Conservation (phyloP, 2,329 filamentous ascomycete species). For the Microascus cirrosus region DNA sequence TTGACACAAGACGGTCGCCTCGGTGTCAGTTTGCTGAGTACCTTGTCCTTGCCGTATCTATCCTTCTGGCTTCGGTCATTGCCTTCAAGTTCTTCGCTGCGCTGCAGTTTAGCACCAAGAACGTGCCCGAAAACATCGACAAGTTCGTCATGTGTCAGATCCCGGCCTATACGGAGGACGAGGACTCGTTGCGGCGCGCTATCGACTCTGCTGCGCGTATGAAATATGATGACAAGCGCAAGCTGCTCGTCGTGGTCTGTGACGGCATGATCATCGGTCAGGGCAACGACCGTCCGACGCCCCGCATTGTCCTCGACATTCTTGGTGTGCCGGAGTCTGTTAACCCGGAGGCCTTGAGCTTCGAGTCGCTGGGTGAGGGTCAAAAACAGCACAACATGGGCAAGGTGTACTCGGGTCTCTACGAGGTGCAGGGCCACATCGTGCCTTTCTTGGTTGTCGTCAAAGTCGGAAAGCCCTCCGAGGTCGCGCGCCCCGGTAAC, state of each 20-base stretch:
- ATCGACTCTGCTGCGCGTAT: slow-evolving; percentile 93
- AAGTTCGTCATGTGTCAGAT: slow-evolving; percentile 98
- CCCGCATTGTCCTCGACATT: slow-evolving; percentile 93
- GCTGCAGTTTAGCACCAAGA: slow-evolving; percentile 86
- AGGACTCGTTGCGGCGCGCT: slow-evolving; percentile 90
- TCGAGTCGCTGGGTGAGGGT: slow-evolving; percentile 91
- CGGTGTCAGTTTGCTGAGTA: slow-evolving; percentile 84
- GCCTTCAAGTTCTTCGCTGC: slow-evolving; percentile 95
- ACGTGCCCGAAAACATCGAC: slow-evolving; percentile 87
- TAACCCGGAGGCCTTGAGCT: slow-evolving; percentile 91
- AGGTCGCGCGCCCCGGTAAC: slow-evolving; percentile 90
- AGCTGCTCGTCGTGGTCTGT: slow-evolving; percentile 83
- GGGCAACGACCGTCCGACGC: slow-evolving; percentile 92
- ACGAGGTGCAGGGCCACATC: slow-evolving; percentile 96
- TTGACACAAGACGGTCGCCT: slow-evolving; percentile 81
- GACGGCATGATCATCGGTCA: slow-evolving; percentile 99
- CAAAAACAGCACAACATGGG: slow-evolving; percentile 99
- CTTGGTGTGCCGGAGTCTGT: slow-evolving; percentile 87
- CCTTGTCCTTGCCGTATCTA: slow-evolving; percentile 74
- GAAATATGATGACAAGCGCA: slow-evolving; percentile 97
- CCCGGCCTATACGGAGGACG: slow-evolving; percentile 95
- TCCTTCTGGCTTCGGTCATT: slow-evolving; percentile 71
- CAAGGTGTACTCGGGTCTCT: slow-evolving; percentile 94
- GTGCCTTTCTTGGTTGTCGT: slow-evolving; percentile 95
- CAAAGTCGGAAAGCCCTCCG: slow-evolving; percentile 95